Evolutionary conservation across 2,329 filamentous ascomycete genomes (phyloP), one percentile per base, ranked within the genome.

Genomic region (Ophiostoma ulmi): DNA sequence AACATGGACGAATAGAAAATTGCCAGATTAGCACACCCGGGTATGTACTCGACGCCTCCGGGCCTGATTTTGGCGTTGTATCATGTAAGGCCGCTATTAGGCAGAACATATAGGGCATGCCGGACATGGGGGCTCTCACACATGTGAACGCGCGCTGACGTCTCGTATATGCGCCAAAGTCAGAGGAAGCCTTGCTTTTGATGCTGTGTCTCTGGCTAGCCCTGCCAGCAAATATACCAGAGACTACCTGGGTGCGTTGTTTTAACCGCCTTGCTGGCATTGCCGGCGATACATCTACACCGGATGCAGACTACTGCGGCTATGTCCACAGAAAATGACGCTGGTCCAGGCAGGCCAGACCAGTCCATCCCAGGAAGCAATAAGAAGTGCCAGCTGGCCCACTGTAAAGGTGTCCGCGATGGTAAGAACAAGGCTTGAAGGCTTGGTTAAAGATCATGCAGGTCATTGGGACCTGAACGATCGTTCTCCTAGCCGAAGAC

Each of bases 11-110:
- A 63, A 36, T 36, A 63, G 26, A 35, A 36, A 2, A 20, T 26
- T 63, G 58, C 58, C 58, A 63, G 58, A 35, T 63, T 31, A 35
- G 58, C 58, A 35, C 4, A 35, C 35, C 26, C 58, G 58, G 58
- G 8, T 63, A 35, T 63, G 26, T 26, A 7, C 26, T 63, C 13
- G 14, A 35, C 58, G 5, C 26, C 26, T 22, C 58, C 58, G 58
- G 26, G 26, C 61, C 61, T 36, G 61, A 31, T 11, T 38, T 5
- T 36, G 22, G 44, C 31, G 31, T 22, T 52, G 31, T n/a, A 36
- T 39, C 41, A 31, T 41, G 65, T 71, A 69, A 71, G 70, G 66
- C 70, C 66, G 66, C 67, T 22, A 69, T 71, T 10, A 44, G 70
- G 70, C 66, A n/a, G 39, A 65, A 68, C 13, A 64, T 31, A 36